Base-by-base conservation (phyloP, 805 yeast genomes). In the Candida maltosa region DNA sequence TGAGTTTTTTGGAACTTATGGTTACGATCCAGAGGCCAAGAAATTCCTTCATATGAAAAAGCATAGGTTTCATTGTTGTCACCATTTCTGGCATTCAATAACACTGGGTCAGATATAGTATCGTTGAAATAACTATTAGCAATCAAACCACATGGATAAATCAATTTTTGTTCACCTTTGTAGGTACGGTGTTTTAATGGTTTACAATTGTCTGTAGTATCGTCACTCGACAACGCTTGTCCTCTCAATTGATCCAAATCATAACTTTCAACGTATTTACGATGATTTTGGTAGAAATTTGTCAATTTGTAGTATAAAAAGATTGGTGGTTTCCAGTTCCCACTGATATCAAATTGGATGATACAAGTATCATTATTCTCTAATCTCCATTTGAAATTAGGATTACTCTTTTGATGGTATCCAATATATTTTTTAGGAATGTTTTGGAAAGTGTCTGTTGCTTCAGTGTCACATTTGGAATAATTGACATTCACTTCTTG, bases 81-180 rank as follows among this genome's bases (percentile, higher is more conserved):
- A 1, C 80, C 69, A 24, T 55, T 59, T 40, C 63, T 62, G 8
- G 74, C 56, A 41, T 70, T 71, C 18, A 73, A 63, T 16, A 69
- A 63, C 3, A 54, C 53, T 2, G 81, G 83, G 12, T 69, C 61
- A 6, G 75, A 64, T 52, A 86, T 81, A 3, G 96, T 78, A 54
- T 91, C 98, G 59, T 91, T 91, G 70, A 93, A 91, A 58, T 76
- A 60, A 0, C 97, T 87, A 62, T 91, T 91, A 34, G 97, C 95
- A 45, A 91, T 87, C 33, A 91, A 71, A 1, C 98, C 98, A 65
- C 97, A 93, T 12, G 98, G 98, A 56, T 91, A 91, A 42, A 73
- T 53, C 11, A 69, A 52, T 45, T 73, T 76, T 16, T 45, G 54
- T 29, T 63, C 68, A 12, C 62, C 53, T 10, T 65, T 70, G 11